Evolutionary conservation across 176 grass and related monocot genomes (phyloP), one percentile per base, ranked within the genome.

Genomic region (Pharus latifolius): DNA sequence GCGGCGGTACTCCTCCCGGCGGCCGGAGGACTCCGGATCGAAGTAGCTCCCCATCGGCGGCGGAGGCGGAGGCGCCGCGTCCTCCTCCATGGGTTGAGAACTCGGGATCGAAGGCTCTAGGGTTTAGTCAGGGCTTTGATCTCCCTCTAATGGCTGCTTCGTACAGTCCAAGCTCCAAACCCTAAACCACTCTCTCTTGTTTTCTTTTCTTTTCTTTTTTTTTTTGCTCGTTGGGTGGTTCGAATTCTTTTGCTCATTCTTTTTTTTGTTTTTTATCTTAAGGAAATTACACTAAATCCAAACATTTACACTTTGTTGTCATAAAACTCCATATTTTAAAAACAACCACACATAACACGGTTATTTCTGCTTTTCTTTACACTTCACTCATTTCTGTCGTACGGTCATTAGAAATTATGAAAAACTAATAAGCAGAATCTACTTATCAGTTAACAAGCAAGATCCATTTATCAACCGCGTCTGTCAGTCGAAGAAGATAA

Each of bases 1-100:
- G 27, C 87, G 94, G 46, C 90, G 94, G 82, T 85, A 98, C 56
- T 83, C 83, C 82, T 93, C 87, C 56, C 94, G 82, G 57, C 78
- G 79, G 60, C 84, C 78, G 47, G 83, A 78, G 19, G 88, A 78
- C 58, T 84, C 76, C 61, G 87, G 94, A 65, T 85, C 83, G 72
- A 98, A 88, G 63, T 89, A 88, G 83, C 74, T 81, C 73, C 89
- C 74, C 46, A 50, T 8, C 10, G 82, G 12, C 46, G 78, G 76
- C 54, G 47, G 46, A n/a, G 20, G 37, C 17, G 31, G 53, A 7
- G 27, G 75, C 45, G 89, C 80, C 23, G 67, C 78, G 44, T 85
- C 84, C 71, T 86, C 73, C 60, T 89, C 90, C 90, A 82, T 88
- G 34, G 63, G 0, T 34, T 45, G 37, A 25, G 0, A 38, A 10